These are phyloP conservation scores for Phialophora expanda DNA, from an alignment of 2,329 filamentous ascomycete genomes.

Conservation along the genomic window DNA sequence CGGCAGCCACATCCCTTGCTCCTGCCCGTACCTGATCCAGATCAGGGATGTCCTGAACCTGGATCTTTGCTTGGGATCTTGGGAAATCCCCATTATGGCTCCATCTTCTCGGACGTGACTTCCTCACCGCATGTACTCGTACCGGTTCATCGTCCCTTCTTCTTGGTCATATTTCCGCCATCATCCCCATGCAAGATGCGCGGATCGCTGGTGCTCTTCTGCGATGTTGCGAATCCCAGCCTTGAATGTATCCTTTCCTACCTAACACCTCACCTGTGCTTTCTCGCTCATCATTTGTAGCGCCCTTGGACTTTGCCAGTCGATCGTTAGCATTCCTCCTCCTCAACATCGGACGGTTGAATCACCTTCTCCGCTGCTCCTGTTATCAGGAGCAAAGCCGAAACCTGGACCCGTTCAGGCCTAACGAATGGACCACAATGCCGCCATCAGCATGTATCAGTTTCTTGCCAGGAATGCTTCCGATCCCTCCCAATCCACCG, in stretches of 20 bases:
- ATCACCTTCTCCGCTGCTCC: not conserved
- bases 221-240: not conserved
- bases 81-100: not conserved
- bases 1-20: constrained; percentile 6
- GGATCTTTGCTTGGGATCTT: not conserved
- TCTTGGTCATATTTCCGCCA: constrained; percentile 8
- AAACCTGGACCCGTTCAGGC: not conserved
- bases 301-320: not conserved
- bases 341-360: not conserved
- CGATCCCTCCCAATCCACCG: constrained; percentile 15
- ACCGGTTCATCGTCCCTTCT: constrained; percentile 3
- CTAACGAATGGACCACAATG: constrained; percentile 24
- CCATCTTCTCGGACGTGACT: constrained; percentile 9
- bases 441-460: constrained; percentile 1
- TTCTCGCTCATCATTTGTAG: constrained; percentile 2
- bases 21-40: constrained; percentile 4
- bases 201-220: constrained; percentile 1
- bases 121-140: not conserved
- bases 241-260: constrained; percentile 8
- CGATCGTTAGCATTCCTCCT: constrained; percentile 4
- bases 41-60: constrained; percentile 1
- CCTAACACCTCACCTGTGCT: constrained; percentile 1
- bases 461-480: constrained; percentile 1
- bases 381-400: not conserved
- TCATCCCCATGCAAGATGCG: not conserved